Conservation (phyloP, 1,284 basidiomycete species). For the Takashimella tepidaria region DNA sequence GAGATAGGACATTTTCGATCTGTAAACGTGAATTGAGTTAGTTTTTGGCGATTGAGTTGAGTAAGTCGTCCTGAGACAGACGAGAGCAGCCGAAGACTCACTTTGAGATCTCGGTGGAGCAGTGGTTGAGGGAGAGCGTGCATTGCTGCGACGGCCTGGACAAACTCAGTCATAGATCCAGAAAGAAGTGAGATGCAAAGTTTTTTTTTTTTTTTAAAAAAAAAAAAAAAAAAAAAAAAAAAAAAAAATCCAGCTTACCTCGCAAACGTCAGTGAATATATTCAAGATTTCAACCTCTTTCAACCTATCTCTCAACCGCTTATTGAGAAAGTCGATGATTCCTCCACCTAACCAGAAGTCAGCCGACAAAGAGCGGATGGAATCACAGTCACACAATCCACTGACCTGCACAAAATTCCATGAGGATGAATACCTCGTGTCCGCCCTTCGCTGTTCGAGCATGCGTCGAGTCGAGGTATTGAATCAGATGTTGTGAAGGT, state of each 20-base stretch:
- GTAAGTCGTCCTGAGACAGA: neutral
- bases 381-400: constrained; percentile 11
- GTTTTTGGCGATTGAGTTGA: neutral
- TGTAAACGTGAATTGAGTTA: constrained; percentile 17
- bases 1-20: constrained; percentile 88
- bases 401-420: constrained; percentile 84
- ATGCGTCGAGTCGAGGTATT: constrained; percentile 61
- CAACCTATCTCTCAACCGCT: constrained; percentile 83
- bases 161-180: neutral
- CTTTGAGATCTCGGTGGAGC: constrained; percentile 93
- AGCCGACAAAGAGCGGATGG: neutral
- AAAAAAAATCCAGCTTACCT: constrained; percentile 50
- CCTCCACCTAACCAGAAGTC: constrained; percentile 66
- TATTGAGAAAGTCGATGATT: constrained; percentile 99
- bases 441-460: constrained; percentile 71
- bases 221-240: no score
- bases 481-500: constrained; percentile 37
- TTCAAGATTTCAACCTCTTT: constrained; percentile 94
- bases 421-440: constrained; percentile 97
- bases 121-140: constrained; percentile 80
- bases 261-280: constrained; percentile 94
- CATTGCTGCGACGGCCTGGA: constrained; percentile 78
- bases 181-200: neutral
- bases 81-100: constrained; percentile 16
- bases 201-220: no score